Evolutionary conservation across 1,139 yeast species (phyloP), one percentile per base, ranked within the genome.

Genomic region (Saccharomyces hybrid): DNA sequence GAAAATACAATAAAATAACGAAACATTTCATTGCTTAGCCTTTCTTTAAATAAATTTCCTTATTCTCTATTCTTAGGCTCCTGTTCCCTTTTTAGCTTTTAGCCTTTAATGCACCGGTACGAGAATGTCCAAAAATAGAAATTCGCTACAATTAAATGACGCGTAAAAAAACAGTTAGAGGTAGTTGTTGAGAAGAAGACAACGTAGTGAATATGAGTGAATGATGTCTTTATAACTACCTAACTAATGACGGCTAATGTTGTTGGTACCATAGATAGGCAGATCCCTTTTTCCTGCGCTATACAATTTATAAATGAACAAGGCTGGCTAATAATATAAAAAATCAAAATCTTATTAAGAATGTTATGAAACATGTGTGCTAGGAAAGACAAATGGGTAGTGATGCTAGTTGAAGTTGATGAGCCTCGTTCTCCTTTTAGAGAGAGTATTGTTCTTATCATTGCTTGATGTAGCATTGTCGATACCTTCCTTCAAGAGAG

Each of bases 371-470:
- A 4, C 44, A 16, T 20, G 44, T 16, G 44, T 8, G 44, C 1
- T 23, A 16, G 25, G 44, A 13, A 20, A 20, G n/a, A 16, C 44
- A 9, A n/a, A 38, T 9, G 13, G 16, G 31, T 34, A 32, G 25
- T 47, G 34, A 41, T 50, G 47, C 53, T 48, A 38, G 9, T 30
- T 50, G 50, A 57, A 59, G 51, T 61, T 60, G 32, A 64, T 56
- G 13, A 64, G 51, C 51, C 65, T 58, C 1, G 68, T 64, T 48
- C 64, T 60, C 55, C 67, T 61, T 54, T 59, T 61, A 9, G 64
- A 56, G 8, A 64, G 42, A n/a, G 61, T 62, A 50, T 61, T 62
- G 13, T 55, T 53, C 16, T 49, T 32, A 7, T 53, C 57, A 4
- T 42, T 42, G 9, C 50, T 50, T 31, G 14, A 30, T 16, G 46